Percentiles rank a stretch among this genome's conserved stretches.
phyloP scores from a whole-genome alignment of 164 flowering plant genomes.

The Euptelea pleiosperma region DNA sequence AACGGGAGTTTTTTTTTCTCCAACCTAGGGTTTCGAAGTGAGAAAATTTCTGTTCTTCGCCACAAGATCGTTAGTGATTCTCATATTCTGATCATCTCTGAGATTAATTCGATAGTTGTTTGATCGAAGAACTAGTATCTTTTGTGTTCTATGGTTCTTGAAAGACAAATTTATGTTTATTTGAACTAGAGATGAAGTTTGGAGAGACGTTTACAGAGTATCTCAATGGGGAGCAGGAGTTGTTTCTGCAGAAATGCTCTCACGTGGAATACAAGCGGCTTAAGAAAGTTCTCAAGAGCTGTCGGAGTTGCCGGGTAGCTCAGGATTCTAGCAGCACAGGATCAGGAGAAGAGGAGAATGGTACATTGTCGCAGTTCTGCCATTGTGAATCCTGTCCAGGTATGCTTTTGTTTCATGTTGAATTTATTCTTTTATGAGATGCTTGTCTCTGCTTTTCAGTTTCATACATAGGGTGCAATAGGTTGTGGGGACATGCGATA shows the following conservation, averaged over 20 bases:
- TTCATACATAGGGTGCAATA: too few species aligned
- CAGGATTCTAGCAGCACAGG: constrained; percentile 18
- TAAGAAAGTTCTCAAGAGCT: constrained; percentile 73
- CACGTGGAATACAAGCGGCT: constrained; percentile 75
- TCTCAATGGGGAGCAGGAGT: constrained; percentile 53
- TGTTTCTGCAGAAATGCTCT: constrained; percentile 46
- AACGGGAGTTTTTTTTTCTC: too few species aligned
- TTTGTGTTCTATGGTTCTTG: too few species aligned
- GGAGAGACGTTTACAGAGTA: constrained; percentile 69
- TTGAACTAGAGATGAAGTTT: constrained; percentile 91
- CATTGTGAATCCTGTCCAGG: constrained; percentile 51
- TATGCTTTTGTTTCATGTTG: constrained; percentile 23
- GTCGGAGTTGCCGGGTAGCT: constrained; percentile 38
- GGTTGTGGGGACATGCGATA: too few species aligned
- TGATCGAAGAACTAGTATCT: too few species aligned
- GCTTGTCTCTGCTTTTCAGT: too few species aligned
- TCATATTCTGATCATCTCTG: too few species aligned
- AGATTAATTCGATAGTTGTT: too few species aligned
- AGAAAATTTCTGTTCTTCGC: too few species aligned
- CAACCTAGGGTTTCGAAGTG: too few species aligned
- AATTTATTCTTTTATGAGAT: not conserved
- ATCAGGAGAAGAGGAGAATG: constrained; percentile 17
- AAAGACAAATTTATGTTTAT: too few species aligned
- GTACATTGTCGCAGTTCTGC: constrained; percentile 20
- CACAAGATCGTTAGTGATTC: too few species aligned